Conservation (phyloP, 2,329 filamentous ascomycete genomes). For the Fusarium sp. region DNA sequence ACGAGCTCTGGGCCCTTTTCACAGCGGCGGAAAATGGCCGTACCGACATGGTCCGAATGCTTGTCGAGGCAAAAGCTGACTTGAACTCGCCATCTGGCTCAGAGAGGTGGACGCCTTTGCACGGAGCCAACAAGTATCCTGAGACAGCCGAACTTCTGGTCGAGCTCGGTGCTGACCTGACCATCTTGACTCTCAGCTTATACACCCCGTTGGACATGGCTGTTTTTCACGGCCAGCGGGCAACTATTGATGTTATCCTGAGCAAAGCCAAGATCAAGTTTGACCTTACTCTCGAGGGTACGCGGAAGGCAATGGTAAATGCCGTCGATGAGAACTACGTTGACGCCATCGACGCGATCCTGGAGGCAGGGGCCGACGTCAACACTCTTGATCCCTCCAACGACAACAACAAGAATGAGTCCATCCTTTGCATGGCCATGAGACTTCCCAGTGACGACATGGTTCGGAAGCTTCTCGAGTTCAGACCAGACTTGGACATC, state of each 20-base stretch:
- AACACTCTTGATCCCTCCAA: background rate
- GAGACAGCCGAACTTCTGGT: background rate
- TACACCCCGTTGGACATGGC: background rate
- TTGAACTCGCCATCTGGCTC: background rate
- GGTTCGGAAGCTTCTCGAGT: slow-evolving; percentile 12
- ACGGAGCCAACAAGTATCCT: background rate
- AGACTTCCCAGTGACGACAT: background rate
- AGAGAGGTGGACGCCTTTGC: background rate
- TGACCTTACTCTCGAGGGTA: background rate
- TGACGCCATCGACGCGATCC: background rate
- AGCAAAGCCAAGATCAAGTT: background rate
- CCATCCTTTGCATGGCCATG: background rate
- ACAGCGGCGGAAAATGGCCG: background rate
- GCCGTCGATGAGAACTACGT: background rate
- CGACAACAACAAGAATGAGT: background rate
- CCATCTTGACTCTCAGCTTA: background rate
- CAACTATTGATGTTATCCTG: background rate
- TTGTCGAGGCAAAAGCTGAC: slow-evolving; percentile 1
- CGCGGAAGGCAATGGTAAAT: background rate
- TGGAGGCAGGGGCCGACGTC: slow-evolving; percentile 14
- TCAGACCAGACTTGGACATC: slow-evolving; percentile 1
- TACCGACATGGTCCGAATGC: background rate
- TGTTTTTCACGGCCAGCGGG: background rate
- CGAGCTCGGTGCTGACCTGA: background rate
- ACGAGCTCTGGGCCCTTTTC: background rate